A percentile compares a stretch with the other conserved stretches of the same genome.
Evolutionary conservation across 305 asterid genomes (phyloP).

Genomic region (Striga hermonthica): DNA sequence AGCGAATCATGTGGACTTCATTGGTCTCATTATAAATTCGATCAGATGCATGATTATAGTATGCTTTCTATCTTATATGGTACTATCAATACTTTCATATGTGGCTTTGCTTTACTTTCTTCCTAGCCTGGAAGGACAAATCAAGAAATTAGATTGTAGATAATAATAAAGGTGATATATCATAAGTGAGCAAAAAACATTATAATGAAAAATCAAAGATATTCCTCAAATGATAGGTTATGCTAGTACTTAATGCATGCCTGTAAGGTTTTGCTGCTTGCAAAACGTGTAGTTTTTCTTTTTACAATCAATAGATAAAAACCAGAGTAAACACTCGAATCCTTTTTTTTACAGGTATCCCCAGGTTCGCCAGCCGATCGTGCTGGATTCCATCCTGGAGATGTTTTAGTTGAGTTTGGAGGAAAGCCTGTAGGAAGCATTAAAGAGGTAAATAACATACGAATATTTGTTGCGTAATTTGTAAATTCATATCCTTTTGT

Average conservation of each 20-base stretch:
- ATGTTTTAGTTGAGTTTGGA: slow-evolving; percentile 73
- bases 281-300: background rate
- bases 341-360: slow-evolving; percentile 47
- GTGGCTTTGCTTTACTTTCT: background rate
- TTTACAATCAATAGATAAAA: background rate
- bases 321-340: background rate
- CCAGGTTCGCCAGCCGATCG: slow-evolving; percentile 89
- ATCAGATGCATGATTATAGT: no score
- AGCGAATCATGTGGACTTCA: no score
- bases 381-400: slow-evolving; percentile 89
- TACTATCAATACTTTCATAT: background rate
- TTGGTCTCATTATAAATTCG: no score
- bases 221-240: background rate
- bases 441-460: slow-evolving; percentile 58
- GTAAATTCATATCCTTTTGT: no score
- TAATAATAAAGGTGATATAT: background rate
- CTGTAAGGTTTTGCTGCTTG: background rate
- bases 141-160: background rate
- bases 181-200: background rate
- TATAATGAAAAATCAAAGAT: background rate
- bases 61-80: no score
- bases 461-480: no score
- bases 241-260: no score
- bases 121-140: background rate
- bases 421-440: slow-evolving; percentile 64